Evolutionary conservation across 352 stramenopile species (phyloP), one percentile per base, ranked within the genome.

Genomic region (Globisporangium iwayamae): DNA sequence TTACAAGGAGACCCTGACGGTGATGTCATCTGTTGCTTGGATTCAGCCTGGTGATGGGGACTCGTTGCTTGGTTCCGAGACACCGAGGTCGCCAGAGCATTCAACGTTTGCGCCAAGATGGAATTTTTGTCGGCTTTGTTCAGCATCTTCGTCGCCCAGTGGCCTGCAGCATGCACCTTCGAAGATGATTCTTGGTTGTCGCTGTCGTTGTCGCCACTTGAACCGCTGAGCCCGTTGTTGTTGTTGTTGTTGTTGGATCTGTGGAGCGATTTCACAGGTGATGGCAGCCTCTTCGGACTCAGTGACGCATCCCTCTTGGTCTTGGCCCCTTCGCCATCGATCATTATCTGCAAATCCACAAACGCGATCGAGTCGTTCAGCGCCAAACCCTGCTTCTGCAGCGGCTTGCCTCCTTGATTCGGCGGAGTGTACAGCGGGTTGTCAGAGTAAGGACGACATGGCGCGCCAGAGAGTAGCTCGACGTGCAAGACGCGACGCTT

Each of bases 371-470:
- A 89, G 25, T 90, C 75, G 2, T 76, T 75, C 30, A 73, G 67
- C 1, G 64, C 65, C 16, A 72, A 25, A n/a, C 70, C 68, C 11
- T 69, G 63, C 22, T 64, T 74, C 57, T 71, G 4, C 54, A 68
- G 32, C 18, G 50, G 32, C 25, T 66, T 6, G 66, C 62, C 43
- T 6, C 45, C 47, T 25, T 82, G 81, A 14, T 75, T 72, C 28
- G 76, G 78, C 9, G 81, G 78, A 0, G 78, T 91, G 54, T 94
- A 94, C 52, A 94, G 56, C 16, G 76, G 73, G 41, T 87, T 86
- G 45, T 92, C 83, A 30, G 85, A 87, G 67, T 94, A 94, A 2
- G 85, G 75, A 11, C 85, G 79, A 46, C 82, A 88, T 0, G 75
- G 68, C 38, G 83, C 62, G 7, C 83, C 83, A 32, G 76, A 89